Evolutionary conservation across 768 basidiomycete species (phyloP).

Genomic region (Termitomyces sp.): DNA sequence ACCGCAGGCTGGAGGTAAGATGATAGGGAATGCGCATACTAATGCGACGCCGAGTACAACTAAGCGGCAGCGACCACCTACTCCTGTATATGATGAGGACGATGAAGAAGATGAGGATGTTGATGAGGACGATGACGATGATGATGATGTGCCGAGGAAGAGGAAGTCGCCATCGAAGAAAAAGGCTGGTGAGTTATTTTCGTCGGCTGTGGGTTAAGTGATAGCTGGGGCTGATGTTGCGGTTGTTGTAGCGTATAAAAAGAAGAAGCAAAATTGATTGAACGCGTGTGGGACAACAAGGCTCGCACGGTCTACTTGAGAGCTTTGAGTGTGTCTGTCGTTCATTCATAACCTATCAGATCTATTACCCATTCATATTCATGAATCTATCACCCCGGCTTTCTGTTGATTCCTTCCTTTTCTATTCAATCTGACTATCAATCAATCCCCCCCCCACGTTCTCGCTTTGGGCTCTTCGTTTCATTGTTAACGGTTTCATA

Average conservation of each 20-base stretch:
- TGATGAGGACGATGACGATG: slow-evolving; percentile 13
- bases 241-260: slow-evolving; percentile 15
- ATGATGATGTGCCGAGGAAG: slow-evolving; percentile 38
- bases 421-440: not conserved
- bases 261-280: slow-evolving; percentile 17
- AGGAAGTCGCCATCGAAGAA: slow-evolving; percentile 21
- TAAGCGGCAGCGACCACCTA: slow-evolving; percentile 11
- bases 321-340: no score
- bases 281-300: no score
- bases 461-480: not conserved
- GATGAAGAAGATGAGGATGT: slow-evolving; percentile 12
- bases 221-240: not conserved
- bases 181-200: slow-evolving; percentile 32
- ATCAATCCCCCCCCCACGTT: no score
- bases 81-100: slow-evolving; percentile 23
- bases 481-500: not conserved
- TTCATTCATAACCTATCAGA: not conserved
- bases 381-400: not conserved
- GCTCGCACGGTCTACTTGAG: no score
- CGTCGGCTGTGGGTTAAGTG: not conserved
- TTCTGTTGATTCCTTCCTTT: not conserved
- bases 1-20: slow-evolving; percentile 14
- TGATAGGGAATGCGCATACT: not conserved
- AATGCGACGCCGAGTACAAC: slow-evolving; percentile 16
- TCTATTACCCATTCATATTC: not conserved